A percentile compares a stretch with the other conserved stretches of the same genome.
Evolutionary conservation across 257 asterid species (phyloP).

Genomic region (Thymus mandschuricus): DNA sequence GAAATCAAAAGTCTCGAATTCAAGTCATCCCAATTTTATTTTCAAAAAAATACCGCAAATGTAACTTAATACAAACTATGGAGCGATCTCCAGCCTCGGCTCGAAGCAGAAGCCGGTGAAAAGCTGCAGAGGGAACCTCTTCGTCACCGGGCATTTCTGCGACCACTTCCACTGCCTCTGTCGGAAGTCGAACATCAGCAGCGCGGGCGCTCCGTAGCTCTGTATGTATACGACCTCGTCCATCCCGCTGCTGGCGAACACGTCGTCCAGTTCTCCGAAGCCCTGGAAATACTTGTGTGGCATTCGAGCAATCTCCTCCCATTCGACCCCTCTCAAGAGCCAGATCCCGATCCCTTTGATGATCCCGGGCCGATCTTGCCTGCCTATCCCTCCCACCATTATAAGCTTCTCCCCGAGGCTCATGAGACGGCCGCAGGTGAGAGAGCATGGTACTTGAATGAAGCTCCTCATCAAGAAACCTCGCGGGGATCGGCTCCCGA

Average conservation of each 20-base stretch:
- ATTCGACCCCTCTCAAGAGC: slow-evolving; percentile 65
- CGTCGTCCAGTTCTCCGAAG: slow-evolving; percentile 93
- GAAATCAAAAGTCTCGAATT: too few species aligned
- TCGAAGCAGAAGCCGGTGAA: slow-evolving; percentile 91
- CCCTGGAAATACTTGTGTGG: slow-evolving; percentile 88
- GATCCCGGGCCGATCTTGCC: slow-evolving; percentile 71
- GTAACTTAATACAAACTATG: slow-evolving; percentile 36
- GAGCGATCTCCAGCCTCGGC: slow-evolving; percentile 69
- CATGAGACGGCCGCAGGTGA: slow-evolving; percentile 93
- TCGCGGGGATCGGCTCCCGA: slow-evolving; percentile 40
- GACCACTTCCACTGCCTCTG: slow-evolving; percentile 84
- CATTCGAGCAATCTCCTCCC: slow-evolving; percentile 82
- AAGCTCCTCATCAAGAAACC: slow-evolving; percentile 62
- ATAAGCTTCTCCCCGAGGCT: slow-evolving; percentile 66
- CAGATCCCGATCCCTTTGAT: slow-evolving; percentile 94
- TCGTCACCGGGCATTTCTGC: slow-evolving; percentile 71
- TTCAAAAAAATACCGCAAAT: background rate
- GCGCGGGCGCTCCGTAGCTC: slow-evolving; percentile 78
- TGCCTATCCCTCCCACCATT: slow-evolving; percentile 96
- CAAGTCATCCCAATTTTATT: too few species aligned
- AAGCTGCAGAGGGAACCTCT: slow-evolving; percentile 80
- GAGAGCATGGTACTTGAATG: slow-evolving; percentile 72
- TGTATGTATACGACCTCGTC: slow-evolving; percentile 81
- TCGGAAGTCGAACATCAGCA: slow-evolving; percentile 56
- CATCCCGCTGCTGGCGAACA: slow-evolving; percentile 83